Evolutionary conservation across 2,329 filamentous ascomycete genomes (phyloP).

Genomic region (Xylariaceae sp.): DNA sequence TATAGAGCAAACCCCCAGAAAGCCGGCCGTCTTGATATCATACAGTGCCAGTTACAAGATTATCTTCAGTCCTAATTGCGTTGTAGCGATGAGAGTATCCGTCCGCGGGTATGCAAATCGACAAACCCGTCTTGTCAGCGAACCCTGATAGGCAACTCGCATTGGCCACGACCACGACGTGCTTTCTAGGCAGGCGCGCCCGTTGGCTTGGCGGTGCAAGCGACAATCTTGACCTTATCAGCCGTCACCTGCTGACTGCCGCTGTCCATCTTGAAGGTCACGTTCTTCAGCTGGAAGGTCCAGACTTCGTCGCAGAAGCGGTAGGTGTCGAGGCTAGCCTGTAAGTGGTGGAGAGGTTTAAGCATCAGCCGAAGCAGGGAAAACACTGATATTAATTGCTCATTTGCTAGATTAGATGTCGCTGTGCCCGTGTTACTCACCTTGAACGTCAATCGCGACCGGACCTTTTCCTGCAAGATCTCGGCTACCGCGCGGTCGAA

Average conservation of each 20-base stretch:
- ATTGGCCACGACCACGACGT: neutral
- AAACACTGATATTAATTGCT: neutral
- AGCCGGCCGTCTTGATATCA: neutral
- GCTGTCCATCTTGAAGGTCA: conserved; percentile 96
- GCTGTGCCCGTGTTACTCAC: conserved; percentile 44
- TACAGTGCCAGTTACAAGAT: neutral
- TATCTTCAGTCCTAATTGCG: neutral
- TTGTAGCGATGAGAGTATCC: neutral
- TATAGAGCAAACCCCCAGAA: neutral
- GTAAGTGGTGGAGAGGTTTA: conserved; percentile 8
- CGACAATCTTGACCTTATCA: conserved; percentile 97
- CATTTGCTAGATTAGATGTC: neutral
- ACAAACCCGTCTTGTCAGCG: too few species aligned
- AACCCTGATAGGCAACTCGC: too few species aligned
- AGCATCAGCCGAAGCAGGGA: neutral
- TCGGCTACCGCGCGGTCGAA: conserved; percentile 94
- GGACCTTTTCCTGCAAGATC: conserved; percentile 86
- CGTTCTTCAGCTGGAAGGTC: conserved; percentile 98
- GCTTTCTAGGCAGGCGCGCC: conserved; percentile 19
- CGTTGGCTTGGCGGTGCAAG: conserved; percentile 78
- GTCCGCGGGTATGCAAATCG: neutral
- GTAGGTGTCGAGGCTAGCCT: conserved; percentile 97
- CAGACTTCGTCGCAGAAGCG: conserved; percentile 99
- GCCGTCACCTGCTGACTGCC: conserved; percentile 67
- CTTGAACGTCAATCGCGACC: conserved; percentile 90